Conservation (phyloP, 306 rosid genomes). For the peach (Prunus persica) region Prunus_persica_NCBIv2 NC_034013.1:14444501-14445000, state of each 20-base stretch:
- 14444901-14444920: not conserved
- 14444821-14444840: conserved; percentile 1
- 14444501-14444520: not conserved
- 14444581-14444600: not conserved
- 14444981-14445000: conserved; percentile 26
- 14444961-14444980: not conserved
- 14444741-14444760: conserved; percentile 24
- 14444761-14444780: conserved; percentile 48
- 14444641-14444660: not conserved
- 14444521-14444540: not conserved
- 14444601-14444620: not conserved
- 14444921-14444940: not conserved
- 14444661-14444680: conserved; percentile 10
- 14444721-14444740: conserved; percentile 29
- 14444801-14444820: conserved; percentile 27
- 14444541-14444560: not conserved
- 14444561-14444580: not conserved
- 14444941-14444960: not conserved
- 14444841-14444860: not conserved
- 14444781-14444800: conserved; percentile 23
- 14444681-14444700: conserved; percentile 30
- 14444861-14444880: not conserved
- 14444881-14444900: not conserved
- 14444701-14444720: conserved; percentile 47
- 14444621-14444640: not conserved